Evolutionary conservation across 306 rosid genomes (phyloP), one percentile per base, ranked within the genome.

Genomic region (Prunus fruticosa): DNA sequence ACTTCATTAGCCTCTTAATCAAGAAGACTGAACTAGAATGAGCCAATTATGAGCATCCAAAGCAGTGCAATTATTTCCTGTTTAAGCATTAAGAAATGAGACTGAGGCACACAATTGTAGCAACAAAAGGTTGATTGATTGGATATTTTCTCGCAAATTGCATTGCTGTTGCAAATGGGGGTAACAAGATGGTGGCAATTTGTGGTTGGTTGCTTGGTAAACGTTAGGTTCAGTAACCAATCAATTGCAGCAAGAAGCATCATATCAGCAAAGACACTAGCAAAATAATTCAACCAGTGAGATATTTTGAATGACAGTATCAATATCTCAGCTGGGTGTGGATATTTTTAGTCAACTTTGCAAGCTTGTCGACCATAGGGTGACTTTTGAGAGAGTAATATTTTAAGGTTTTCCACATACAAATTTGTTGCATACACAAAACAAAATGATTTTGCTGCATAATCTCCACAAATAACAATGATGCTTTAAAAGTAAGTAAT

Each of bases 271-370:
- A 60, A 32, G 19, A 34, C 54, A 78, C 64, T 34, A 18, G 28
- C 52, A 28, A 50, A 18, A 34, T 9, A 46, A 52, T 19, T 12
- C 19, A 76, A 69, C 11, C 20, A 41, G 12, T 52, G 11, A 62
- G 76, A 61, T 50, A 70, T 49, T 49, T 58, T 20, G 7, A 22
- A 69, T 8, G 62, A 50, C 14, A 23, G 20, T 13, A 10, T 25
- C 43, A 10, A 22, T 28, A 19, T 67, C 30, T 67, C 50, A 18
- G 19, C n/a, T 7, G 53, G 75, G 49, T 19, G 27, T 6, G 11
- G 75, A 47, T n/a, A 28, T 47, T 61, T 22, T 34, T 1, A 69
- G 45, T 77, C 81, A 20, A 78, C 71, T 69, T 7, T 49, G 45
- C 50, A 32, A 34, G 45, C 8, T 23, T 23, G n/a, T 34, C 43